phyloP scores from a whole-genome alignment of 2,329 filamentous ascomycete species.

The Microcyclospora pomicola region DNA sequence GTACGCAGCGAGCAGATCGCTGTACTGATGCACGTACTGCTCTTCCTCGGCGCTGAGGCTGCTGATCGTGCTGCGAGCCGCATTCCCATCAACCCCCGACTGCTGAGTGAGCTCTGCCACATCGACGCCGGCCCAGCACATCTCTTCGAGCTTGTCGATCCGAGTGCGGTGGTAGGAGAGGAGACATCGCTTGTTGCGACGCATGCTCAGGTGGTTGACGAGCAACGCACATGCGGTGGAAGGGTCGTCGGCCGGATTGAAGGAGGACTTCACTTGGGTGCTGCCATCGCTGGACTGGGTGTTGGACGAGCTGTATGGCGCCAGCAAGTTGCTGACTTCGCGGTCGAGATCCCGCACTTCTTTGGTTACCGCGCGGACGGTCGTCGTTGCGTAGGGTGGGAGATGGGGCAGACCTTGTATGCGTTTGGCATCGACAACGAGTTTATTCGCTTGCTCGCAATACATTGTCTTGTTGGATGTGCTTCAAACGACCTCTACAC shows the following conservation, averaged over 20 bases:
- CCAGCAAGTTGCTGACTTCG: conserved; percentile 65
- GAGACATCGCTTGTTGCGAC: conserved; percentile 88
- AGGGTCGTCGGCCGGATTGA: conserved; percentile 71
- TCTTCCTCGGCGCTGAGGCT: conserved; percentile 82
- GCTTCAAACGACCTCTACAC: too few species aligned
- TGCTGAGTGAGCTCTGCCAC: conserved; percentile 51
- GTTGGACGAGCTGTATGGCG: conserved; percentile 52
- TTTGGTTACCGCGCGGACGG: conserved; percentile 72
- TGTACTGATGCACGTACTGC: conserved; percentile 86
- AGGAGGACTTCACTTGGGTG: conserved; percentile 47
- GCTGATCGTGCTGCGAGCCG: conserved; percentile 4
- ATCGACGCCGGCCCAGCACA: conserved; percentile 84
- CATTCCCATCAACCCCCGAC: conserved; percentile 1
- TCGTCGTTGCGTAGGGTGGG: conserved; percentile 82
- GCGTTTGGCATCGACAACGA: conserved; percentile 94
- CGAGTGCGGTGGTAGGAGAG: conserved; percentile 87
- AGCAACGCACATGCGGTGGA: conserved; percentile 77
- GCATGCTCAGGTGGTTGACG: conserved; percentile 88
- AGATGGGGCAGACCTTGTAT: conserved; percentile 75
- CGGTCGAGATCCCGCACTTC: conserved; percentile 90
- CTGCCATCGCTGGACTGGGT: conserved; percentile 15
- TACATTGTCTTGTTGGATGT: conserved; percentile 47
- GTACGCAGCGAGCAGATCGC: conserved; percentile 83
- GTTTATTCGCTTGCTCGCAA: conserved; percentile 72
- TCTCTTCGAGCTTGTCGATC: conserved; percentile 80